Evolutionary conservation across 805 yeast genomes (phyloP).

Genomic region (Blastobotrys parvus): DNA sequence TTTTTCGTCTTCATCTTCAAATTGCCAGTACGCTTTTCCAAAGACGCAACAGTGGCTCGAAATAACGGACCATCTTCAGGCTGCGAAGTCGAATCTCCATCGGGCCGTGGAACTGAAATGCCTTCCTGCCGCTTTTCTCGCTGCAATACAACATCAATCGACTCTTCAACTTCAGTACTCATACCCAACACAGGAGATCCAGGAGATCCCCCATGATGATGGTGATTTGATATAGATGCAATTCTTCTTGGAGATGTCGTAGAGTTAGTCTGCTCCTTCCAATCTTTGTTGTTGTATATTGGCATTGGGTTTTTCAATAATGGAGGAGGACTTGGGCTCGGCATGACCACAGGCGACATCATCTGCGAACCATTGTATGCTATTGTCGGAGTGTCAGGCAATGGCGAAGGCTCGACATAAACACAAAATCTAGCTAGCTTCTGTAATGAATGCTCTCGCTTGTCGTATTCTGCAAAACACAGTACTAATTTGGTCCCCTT

Average conservation of each 20-base stretch:
- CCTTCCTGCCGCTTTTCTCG: conserved; percentile 8
- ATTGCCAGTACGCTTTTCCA: conserved; percentile 30
- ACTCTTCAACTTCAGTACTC: conserved; percentile 2
- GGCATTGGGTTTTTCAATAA: not conserved
- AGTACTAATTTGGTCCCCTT: conserved; percentile 27
- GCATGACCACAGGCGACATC: not conserved
- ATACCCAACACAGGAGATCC: not conserved
- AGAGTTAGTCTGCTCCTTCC: not conserved
- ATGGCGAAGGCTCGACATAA: conserved; percentile 23
- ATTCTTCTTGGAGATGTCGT: not conserved
- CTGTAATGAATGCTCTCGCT: conserved; percentile 25
- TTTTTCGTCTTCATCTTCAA: conserved; percentile 29
- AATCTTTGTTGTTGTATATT: not conserved
- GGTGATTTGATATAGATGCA: too few species aligned
- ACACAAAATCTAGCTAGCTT: conserved; percentile 27
- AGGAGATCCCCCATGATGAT: conserved; percentile 1
- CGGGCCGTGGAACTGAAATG: conserved; percentile 22
- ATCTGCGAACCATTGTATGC: not conserved
- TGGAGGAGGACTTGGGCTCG: not conserved
- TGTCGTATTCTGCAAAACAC: conserved; percentile 34
- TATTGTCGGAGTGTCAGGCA: too few species aligned
- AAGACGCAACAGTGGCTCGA: conserved; percentile 31
- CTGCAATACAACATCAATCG: conserved; percentile 8
- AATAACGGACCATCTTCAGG: conserved; percentile 39
- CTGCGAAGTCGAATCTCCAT: conserved; percentile 23